Evolutionary conservation across 192 early-diverging fungal genomes (phyloP), one percentile per base, ranked within the genome.

Genomic region (Coemansia sp.): DNA sequence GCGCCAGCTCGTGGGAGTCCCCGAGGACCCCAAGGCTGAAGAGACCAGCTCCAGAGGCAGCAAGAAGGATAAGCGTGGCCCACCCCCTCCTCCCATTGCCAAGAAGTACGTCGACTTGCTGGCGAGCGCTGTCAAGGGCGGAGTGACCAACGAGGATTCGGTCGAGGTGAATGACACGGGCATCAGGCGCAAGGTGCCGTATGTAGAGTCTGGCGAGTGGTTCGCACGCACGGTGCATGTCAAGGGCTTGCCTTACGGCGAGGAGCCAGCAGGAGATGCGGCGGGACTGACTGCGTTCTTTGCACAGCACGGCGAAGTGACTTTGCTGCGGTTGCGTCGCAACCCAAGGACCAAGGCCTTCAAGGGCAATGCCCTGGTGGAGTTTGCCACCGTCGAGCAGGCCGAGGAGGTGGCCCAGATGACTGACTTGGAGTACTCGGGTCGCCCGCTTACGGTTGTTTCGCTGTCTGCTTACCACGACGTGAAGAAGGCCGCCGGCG

Each of bases 311-410:
- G 74, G 69, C 60, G 50, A 63, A 3, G 71, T 77, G 33, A 36
- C 39, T 57, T 62, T 77, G 20, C 33, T 82, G 64, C 79, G 79
- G 33, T 34, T 77, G 69, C 79, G 79, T 13, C 70, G 74, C 45
- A 82, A 82, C 71, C 79, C 74, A 20, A 64, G 66, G 62, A 71
- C 75, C 26, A 73, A 71, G 68, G 72, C 61, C 34, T 82, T 82
- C 75, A 82, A 82, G 71, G 79, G 79, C 55, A 82, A 77, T 47
- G 48, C 74, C 8, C 36, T 82, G 34, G 75, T 82, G 2, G 62
- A 82, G 75, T 76, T 68, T 42, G 65, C 28, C 20, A 65, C 71
- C 7, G 34, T 5, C 21, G 79, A 73, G 55, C 56, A 70, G 60
- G 79, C 79, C 10, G 72, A 82, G 43, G 61, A 59, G 11, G 59